Evolutionary conservation across 2,329 filamentous ascomycete genomes (phyloP), one percentile per base, ranked within the genome.

Genomic region (Dactylellina leptospora): DNA sequence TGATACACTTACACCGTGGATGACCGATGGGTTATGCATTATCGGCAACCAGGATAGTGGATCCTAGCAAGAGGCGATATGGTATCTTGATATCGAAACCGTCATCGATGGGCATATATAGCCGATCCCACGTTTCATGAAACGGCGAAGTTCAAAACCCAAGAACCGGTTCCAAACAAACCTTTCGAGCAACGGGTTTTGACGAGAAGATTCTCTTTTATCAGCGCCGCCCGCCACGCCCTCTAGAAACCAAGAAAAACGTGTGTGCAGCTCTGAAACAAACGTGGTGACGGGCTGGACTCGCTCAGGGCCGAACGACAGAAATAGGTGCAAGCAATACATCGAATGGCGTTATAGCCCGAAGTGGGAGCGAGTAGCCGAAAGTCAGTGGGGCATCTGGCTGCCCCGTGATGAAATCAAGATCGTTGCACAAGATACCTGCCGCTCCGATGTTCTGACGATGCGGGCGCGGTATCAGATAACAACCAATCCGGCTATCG

Each of bases 61-160:
- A 13, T 13, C 16, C 42, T 28, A 33, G 28, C 5, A 33, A 33
- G 11, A 33, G 28, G 5, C 28, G 11, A 33, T 6, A 33, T 11
- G 28, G 5, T 33, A 33, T 6, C 10, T 40, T 40, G 36, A 40
- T 40, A 16, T 16, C 4, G 36, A 16, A 40, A 16, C 5, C 11
- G 28, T 5, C 28, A 33, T 33, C 28, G 11, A 33, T 33, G 6
- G 28, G 28, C 28, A 6, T 33, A 33, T 33, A 33, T 11, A 70
- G 42, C 23, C 33, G 64, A 50, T 61, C 56, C 25, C 25, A 51
- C 58, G 56, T 70, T 62, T 70, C 64, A 70, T 45, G 64, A 70
- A 62, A 61, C 63, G 55, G 63, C 47, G 40, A 50, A 27, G 38
- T 4, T 18, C 18, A 18, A 20, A 50, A 55, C 20, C 8, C 6